Evolutionary conservation across 2,329 filamentous ascomycete species (phyloP).

Genomic region (Colletotrichum sp.): DNA sequence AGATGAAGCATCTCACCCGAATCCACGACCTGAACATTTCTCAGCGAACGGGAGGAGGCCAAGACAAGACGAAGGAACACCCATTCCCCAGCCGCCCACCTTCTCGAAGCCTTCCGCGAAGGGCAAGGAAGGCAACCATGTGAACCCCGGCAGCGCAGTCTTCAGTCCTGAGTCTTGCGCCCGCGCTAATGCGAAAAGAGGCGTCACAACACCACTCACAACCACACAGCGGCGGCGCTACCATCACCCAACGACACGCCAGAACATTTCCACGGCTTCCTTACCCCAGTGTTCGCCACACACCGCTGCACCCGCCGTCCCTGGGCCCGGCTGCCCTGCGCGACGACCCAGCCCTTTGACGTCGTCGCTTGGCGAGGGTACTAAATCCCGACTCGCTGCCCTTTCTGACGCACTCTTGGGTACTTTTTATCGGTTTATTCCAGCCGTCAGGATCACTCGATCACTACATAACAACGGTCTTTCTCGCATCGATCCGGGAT

Average conservation of each 20-base stretch:
- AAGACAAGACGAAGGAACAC: background rate
- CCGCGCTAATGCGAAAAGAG: conserved; percentile 18
- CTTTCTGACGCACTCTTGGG: background rate
- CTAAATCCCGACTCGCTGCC: background rate
- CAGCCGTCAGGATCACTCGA: background rate
- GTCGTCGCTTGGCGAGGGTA: background rate
- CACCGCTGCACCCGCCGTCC: background rate
- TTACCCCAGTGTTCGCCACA: background rate
- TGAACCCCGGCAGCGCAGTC: background rate
- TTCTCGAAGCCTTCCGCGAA: background rate
- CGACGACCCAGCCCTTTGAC: conserved; percentile 4
- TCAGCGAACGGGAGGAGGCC: background rate
- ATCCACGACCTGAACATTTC: background rate
- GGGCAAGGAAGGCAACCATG: background rate
- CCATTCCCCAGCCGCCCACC: background rate
- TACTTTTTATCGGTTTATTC: background rate
- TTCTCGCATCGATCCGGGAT: background rate
- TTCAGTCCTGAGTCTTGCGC: conserved; percentile 18
- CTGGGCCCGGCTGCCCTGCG: background rate
- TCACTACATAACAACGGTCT: conserved; percentile 3
- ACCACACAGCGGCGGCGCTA: background rate
- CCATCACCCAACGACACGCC: background rate
- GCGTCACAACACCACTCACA: background rate
- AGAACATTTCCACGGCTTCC: background rate
- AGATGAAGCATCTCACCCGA: background rate